Percentiles rank a stretch among this genome's conserved stretches.
Conservation (phyloP, 495 filamentous ascomycete genomes). For the Neurospora sublineolata region DNA sequence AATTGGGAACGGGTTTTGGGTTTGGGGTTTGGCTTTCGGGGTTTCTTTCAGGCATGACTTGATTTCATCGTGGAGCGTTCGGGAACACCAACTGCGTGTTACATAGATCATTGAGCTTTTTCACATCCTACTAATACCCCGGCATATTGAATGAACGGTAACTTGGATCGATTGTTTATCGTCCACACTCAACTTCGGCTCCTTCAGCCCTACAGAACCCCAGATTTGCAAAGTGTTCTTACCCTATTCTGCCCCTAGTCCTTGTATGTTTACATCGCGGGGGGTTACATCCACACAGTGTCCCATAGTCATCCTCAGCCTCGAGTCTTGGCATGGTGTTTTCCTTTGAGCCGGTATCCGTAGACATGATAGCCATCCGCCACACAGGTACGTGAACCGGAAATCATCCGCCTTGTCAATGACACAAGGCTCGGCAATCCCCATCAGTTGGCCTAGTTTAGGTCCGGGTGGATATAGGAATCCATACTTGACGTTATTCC, state of each 20-base stretch:
- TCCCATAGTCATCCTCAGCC: background rate
- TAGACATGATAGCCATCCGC: background rate
- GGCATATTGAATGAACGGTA: background rate
- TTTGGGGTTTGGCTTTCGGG: conserved; percentile 5
- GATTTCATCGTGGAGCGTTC: background rate
- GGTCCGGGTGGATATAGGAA: background rate
- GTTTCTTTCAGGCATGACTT: background rate
- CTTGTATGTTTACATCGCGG: background rate
- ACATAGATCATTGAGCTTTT: background rate
- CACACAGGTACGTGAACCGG: background rate
- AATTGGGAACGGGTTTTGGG: background rate
- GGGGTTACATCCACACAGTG: background rate
- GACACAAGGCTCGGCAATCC: background rate
- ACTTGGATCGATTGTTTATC: background rate
- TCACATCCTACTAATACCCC: background rate
- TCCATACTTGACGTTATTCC: background rate
- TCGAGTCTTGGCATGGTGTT: background rate
- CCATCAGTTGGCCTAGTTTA: background rate
- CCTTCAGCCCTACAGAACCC: background rate
- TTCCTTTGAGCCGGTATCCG: background rate
- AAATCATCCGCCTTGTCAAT: background rate
- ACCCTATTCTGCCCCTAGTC: background rate
- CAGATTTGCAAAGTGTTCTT: background rate
- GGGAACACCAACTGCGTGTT: background rate
- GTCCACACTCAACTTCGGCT: background rate